phyloP scores from a whole-genome alignment of 306 rosid species.

The Leucaena leucocephala region DNA sequence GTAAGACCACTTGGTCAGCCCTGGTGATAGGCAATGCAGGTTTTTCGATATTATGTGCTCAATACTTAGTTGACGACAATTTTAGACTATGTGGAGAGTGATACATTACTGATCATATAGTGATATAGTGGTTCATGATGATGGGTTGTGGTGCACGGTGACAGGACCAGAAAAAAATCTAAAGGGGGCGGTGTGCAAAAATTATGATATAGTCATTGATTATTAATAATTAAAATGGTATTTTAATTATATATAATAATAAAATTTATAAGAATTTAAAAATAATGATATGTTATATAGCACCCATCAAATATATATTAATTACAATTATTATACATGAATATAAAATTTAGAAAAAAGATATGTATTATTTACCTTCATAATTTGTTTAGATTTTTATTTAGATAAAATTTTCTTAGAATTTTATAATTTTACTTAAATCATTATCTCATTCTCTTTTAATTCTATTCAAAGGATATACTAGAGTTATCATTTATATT shows the following conservation, averaged over 20 bases:
- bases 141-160: not conserved
- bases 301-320: not conserved
- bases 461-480: not conserved
- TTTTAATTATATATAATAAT: not conserved
- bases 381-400: not conserved
- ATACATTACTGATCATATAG: not conserved
- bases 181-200: not conserved
- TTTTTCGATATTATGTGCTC: not conserved
- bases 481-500: constrained; percentile 8
- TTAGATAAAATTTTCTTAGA: not conserved
- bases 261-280: not conserved
- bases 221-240: not conserved
- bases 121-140: not conserved
- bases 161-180: not conserved
- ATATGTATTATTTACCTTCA: not conserved
- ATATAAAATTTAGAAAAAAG: too few species aligned
- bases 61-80: not conserved
- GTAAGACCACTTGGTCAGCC: constrained; percentile 50
- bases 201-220: not conserved
- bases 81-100: not conserved
- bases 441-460: not conserved
- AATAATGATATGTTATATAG: not conserved
- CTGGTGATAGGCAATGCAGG: not conserved
- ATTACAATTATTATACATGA: too few species aligned
- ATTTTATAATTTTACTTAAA: not conserved